phyloP scores from a whole-genome alignment of 129 eudicot species.

The Artemisia annua region DNA sequence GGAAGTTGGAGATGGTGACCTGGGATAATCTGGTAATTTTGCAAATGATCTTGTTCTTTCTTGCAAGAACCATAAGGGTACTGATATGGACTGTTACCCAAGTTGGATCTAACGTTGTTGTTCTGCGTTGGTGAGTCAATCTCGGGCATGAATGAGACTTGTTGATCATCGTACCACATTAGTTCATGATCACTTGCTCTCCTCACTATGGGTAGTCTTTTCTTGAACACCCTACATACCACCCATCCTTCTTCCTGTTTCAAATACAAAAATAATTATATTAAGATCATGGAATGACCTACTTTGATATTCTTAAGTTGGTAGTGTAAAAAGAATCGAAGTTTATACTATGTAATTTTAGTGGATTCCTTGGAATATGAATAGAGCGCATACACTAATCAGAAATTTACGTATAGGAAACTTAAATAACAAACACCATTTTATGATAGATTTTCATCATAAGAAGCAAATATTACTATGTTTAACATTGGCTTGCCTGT shows the following conservation, averaged over 20 bases:
- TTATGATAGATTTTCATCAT: neutral
- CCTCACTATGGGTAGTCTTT: conserved; percentile 59
- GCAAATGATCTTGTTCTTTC: conserved; percentile 51
- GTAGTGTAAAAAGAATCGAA: too few relatives aligned
- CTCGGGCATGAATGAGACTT: conserved; percentile 73
- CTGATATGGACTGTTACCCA: conserved; percentile 27
- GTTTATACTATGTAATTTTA: neutral
- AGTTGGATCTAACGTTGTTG: conserved; percentile 34
- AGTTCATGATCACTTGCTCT: conserved; percentile 66
- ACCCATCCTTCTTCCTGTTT: conserved; percentile 99
- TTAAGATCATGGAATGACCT: neutral
- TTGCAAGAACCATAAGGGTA: conserved; percentile 49
- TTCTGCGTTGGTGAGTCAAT: conserved; percentile 56
- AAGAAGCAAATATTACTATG: neutral
- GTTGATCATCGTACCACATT: conserved; percentile 80
- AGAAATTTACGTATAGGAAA: too few relatives aligned
- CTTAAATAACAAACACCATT: neutral
- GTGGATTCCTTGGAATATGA: neutral
- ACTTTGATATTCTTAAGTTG: too few relatives aligned
- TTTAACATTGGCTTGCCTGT: conserved; percentile 49
- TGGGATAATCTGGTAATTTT: conserved; percentile 51
- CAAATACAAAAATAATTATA: neutral
- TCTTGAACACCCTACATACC: conserved; percentile 88
- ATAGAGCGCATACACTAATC: too few relatives aligned
- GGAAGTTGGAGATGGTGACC: conserved; percentile 72